Percentiles rank a stretch among this genome's conserved stretches.
These are phyloP conservation scores for Boletus barrowsii DNA, from an alignment of 768 basidiomycete genomes.

Conservation along the genomic window DNA sequence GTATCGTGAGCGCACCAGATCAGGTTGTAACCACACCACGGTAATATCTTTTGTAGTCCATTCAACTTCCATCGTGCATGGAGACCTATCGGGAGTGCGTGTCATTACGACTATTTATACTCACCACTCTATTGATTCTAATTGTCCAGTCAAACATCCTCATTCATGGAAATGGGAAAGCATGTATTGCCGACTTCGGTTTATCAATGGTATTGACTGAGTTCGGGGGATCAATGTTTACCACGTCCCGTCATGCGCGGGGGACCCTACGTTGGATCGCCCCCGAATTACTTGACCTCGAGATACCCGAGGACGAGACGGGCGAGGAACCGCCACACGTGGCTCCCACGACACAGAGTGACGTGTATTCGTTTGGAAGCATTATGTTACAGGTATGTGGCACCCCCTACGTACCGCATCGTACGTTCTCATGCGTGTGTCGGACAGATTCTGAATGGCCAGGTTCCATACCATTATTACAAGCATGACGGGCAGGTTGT, in stretches of 20 bases:
- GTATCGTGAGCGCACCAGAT: too few species aligned
- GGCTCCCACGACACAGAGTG: not conserved
- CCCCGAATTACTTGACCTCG: constrained; percentile 14
- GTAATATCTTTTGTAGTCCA: not conserved
- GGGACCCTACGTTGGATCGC: not conserved
- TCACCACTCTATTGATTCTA: too few species aligned
- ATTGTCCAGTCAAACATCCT: too few species aligned
- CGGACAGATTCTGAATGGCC: not conserved
- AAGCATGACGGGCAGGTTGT: constrained; percentile 8
- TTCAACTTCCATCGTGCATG: too few species aligned
- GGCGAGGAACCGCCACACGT: not conserved
- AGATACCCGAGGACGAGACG: not conserved
- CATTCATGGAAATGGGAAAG: too few species aligned
- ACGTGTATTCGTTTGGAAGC: not conserved
- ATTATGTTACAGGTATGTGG: constrained; percentile 8
- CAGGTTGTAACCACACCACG: too few species aligned
- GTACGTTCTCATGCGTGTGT: not conserved
- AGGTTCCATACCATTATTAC: not conserved
- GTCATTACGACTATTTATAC: too few species aligned
- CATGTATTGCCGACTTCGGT: too few species aligned
- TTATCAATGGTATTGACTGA: too few species aligned
- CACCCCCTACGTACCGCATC: too few species aligned
- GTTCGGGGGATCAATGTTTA: constrained; percentile 7
- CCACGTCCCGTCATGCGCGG: constrained; percentile 17
- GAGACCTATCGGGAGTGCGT: too few species aligned